These are phyloP conservation scores for Colletotrichum australisinense DNA, from an alignment of 2,329 filamentous ascomycete species.

Conservation along the genomic window DNA sequence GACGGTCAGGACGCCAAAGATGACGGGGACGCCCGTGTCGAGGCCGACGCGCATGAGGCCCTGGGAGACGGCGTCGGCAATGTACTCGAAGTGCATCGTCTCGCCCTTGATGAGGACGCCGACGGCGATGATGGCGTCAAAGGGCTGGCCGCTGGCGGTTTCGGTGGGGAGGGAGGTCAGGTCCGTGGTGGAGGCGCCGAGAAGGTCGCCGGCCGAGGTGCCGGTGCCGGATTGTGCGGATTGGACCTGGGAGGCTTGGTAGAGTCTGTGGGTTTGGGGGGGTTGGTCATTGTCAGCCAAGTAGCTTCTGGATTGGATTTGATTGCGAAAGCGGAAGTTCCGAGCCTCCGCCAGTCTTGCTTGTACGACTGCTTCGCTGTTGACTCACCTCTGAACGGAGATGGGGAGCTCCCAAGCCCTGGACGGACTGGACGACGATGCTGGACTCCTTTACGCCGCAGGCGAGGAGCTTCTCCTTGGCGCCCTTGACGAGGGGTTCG, in stretches of 20 bases:
- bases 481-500: conserved; percentile 83
- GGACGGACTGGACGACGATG: conserved; percentile 89
- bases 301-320: not conserved
- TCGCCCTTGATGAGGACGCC: conserved; percentile 98
- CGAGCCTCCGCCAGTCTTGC: not conserved
- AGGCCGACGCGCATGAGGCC: conserved; percentile 95
- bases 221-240: conserved; percentile 71
- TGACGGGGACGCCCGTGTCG: conserved; percentile 87
- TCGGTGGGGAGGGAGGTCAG: conserved; percentile 62
- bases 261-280: conserved; percentile 67
- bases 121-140: conserved; percentile 95
- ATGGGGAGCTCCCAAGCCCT: conserved; percentile 96
- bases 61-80: conserved; percentile 89
- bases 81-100: conserved; percentile 99
- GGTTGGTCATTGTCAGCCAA: not conserved
- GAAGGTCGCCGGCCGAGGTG: conserved; percentile 79
- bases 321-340: not conserved
- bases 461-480: conserved; percentile 79
- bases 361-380: not conserved
- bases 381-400: conserved; percentile 81
- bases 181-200: conserved; percentile 76
- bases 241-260: conserved; percentile 88
- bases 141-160: conserved; percentile 67
- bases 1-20: conserved; percentile 93
- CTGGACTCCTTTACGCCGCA: conserved; percentile 89